Evolutionary conservation across 2,329 filamentous ascomycete genomes (phyloP), one percentile per base, ranked within the genome.

Genomic region (Alternaria triticina): DNA sequence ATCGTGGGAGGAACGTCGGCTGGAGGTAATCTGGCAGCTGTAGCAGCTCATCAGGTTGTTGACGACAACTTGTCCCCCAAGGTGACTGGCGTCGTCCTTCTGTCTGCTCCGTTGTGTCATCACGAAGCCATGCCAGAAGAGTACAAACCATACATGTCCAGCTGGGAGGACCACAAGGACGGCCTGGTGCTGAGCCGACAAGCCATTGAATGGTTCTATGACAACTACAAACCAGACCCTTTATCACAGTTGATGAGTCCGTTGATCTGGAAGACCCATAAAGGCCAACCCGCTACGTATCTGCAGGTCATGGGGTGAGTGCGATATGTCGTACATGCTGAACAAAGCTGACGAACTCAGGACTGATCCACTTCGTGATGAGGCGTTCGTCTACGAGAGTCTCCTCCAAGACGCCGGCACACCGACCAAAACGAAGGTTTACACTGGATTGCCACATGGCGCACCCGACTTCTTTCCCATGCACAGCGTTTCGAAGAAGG

Each of bases 221-320:
- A 67, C 13, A 68, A 70, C 6, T 80, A 82, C 62, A 74, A 75
- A 22, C 63, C 71, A 47, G 71, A 82, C 40, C 62, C 72, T 1
- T 49, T 54, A 1, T 80, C 76, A 2, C 73, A 73, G 0, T 61
- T 79, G 1, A 70, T 65, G n/a, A 73, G 66, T 54, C 58, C 69
- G 2, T 62, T 76, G 6, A 46, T 70, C 22, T 74, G 71, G 72
- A 62, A 64, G 2, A 58, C 47, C 6, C 70, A 73, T 33, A 61
- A 65, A 13, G 47, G 52, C n/a, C 73, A 86, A 23, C 84, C 85
- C 5, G 79, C 76, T 3, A 79, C 83, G 0, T 87, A 86, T 69
- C 74, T 88, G 1, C 84, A 86, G 68, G 77, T 86, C 0, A 82
- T 80, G 63, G 86, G 85, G 11, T 68, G 63, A 28, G 68, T 55